Conservation (phyloP, 2,329 filamentous ascomycete genomes). For the Fusarium domesticum region DNA sequence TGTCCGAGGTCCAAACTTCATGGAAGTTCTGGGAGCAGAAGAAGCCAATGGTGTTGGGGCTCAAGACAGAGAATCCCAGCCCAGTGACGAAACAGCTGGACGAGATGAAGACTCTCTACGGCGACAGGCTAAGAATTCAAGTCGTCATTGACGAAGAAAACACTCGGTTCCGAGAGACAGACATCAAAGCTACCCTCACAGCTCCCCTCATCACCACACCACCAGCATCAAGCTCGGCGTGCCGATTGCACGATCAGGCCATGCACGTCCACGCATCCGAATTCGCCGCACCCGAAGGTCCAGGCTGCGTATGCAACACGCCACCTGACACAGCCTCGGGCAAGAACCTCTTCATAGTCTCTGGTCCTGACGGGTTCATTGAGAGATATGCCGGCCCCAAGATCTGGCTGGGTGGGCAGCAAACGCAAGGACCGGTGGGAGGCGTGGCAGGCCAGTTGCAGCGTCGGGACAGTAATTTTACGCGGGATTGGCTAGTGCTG, state of each 20-base stretch:
- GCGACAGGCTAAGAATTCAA: conserved; percentile 58
- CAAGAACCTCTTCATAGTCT: conserved; percentile 73
- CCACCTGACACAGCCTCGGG: conserved; percentile 33
- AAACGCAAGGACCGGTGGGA: conserved; percentile 71
- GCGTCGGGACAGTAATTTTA: conserved; percentile 38
- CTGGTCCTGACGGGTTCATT: conserved; percentile 89
- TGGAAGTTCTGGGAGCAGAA: conserved; percentile 26
- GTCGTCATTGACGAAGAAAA: conserved; percentile 83
- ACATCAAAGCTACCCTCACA: conserved; percentile 41
- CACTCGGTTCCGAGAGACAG: conserved; percentile 56
- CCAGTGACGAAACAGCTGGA: conserved; percentile 61
- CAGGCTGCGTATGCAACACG: conserved; percentile 27
- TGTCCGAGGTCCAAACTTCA: conserved; percentile 15
- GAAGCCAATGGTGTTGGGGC: conserved; percentile 18
- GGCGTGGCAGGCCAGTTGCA: conserved; percentile 65
- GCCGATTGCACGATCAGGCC: conserved; percentile 32
- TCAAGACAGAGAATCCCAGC: conserved; percentile 33
- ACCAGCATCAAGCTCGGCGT: conserved; percentile 19
- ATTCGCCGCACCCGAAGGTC: conserved; percentile 29
- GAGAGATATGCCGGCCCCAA: conserved; percentile 76
- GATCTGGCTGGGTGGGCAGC: conserved; percentile 66
- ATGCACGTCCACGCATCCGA: conserved; percentile 32
- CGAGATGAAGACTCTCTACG: conserved; percentile 56
- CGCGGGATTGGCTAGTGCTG: conserved; percentile 49
- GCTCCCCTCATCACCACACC: not conserved